phyloP scores from a whole-genome alignment of 2,329 filamentous ascomycete genomes.

The Eurotiales sp. region DNA sequence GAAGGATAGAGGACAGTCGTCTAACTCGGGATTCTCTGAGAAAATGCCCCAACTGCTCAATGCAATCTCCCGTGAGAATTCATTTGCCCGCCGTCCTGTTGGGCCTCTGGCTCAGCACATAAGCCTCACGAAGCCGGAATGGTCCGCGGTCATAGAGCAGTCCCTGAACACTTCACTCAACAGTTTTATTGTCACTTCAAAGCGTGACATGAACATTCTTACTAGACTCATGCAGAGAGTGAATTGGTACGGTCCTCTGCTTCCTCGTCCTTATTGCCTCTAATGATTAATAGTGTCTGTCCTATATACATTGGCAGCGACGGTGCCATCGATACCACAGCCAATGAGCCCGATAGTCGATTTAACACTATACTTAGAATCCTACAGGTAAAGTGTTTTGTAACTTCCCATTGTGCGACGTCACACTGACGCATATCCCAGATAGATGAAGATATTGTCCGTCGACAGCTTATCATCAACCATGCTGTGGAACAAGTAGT shows the following conservation, averaged over 20 bases:
- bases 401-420: not conserved
- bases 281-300: slow-evolving; percentile 39
- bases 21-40: slow-evolving; percentile 61
- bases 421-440: slow-evolving; percentile 29
- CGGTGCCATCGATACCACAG: slow-evolving; percentile 53
- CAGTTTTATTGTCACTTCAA: slow-evolving; percentile 76
- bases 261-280: not conserved
- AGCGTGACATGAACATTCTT: slow-evolving; percentile 69
- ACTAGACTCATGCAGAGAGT: slow-evolving; percentile 60
- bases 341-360: slow-evolving; percentile 68
- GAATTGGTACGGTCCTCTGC: slow-evolving; percentile 43
- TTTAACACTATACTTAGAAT: slow-evolving; percentile 77
- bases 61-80: slow-evolving; percentile 64
- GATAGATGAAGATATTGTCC: slow-evolving; percentile 74
- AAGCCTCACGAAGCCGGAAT: slow-evolving; percentile 71
- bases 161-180: slow-evolving; percentile 66
- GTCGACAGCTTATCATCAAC: slow-evolving; percentile 78
- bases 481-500: slow-evolving; percentile 79
- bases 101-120: slow-evolving; percentile 81
- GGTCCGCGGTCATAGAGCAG: slow-evolving; percentile 78
- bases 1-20: slow-evolving; percentile 56
- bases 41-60: slow-evolving; percentile 62
- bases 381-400: slow-evolving; percentile 52
- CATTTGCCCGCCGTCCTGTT: slow-evolving; percentile 69
- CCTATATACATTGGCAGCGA: slow-evolving; percentile 64